Conservation (phyloP, 768 basidiomycete genomes). For the Kwoniella pini region DNA sequence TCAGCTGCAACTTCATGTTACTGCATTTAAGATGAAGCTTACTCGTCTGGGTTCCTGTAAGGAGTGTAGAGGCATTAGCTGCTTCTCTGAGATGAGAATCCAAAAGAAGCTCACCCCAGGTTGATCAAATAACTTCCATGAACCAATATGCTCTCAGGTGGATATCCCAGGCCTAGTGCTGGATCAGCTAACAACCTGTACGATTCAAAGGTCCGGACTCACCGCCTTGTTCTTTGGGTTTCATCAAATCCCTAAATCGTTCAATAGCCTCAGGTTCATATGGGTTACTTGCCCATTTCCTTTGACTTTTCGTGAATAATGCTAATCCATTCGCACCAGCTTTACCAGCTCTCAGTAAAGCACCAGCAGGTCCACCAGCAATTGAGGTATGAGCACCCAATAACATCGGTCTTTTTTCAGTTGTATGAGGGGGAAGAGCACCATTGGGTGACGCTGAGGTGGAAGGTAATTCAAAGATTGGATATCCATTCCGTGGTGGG, state of each 20-base stretch:
- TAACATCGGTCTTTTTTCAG: conserved; percentile 25
- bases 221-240: conserved; percentile 53
- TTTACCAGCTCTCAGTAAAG: conserved; percentile 67
- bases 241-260: conserved; percentile 66
- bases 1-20: neutral
- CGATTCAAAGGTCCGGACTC: conserved; percentile 6
- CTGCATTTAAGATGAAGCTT: conserved; percentile 49
- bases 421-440: conserved; percentile 9
- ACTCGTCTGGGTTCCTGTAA: conserved; percentile 68
- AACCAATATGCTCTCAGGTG: conserved; percentile 66
- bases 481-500: conserved; percentile 37
- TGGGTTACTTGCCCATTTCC: conserved; percentile 72
- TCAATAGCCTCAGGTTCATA: conserved; percentile 61
- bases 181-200: neutral
- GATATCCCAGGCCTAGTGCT: conserved; percentile 62
- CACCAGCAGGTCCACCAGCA: conserved; percentile 75
- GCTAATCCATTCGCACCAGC: conserved; percentile 82
- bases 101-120: conserved; percentile 58
- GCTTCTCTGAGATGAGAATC: neutral
- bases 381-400: conserved; percentile 82
- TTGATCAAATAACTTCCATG: conserved; percentile 87
- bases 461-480: conserved; percentile 28
- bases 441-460: conserved; percentile 21
- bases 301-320: conserved; percentile 79
- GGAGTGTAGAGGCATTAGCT: neutral